Base-by-base conservation (phyloP, 768 basidiomycete species). In the Mycena pura region DNA sequence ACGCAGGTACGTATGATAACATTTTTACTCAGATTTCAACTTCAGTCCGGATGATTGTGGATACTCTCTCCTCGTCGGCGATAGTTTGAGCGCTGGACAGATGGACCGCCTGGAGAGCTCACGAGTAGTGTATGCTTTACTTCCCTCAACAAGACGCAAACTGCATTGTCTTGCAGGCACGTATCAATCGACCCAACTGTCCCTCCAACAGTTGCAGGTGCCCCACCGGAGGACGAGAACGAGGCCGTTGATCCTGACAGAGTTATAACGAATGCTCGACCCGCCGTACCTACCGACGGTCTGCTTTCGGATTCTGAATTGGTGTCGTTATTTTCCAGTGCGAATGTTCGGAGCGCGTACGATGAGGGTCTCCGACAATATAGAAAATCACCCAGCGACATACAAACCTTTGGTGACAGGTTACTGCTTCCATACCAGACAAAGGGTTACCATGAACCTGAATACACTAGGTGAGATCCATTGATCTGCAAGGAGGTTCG, bases 11-110 rank as follows among this genome's bases (percentile, higher is more conserved):
- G 13, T n/a, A 46, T 24, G 38, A 6, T 63, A 17, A 15, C 34
- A 40, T 32, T 31, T 22, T 11, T 46, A 41, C 40, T 7, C 53
- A 96, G 96, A 99, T 74, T 95, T 97, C 77, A 99, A 98, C 73
- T 92, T 93, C 53, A 74, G 86, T 14, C 96, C 96, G 0, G 82
- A 82, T 62, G 95, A 96, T 70, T 80, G 92, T 5, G 86, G 86
- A 0, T 98, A 99, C 73, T 84, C 92, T 14, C 82, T 98, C 28
- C 71, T 95, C 15, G 82, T 87, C 6, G 85, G 87, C 15, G 81
- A 87, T 51, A 70, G 80, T 5, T 72, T 96, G n/a, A 77, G 84
- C 1, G 62, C 77, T 0, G 75, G 74, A 15, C 91, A 95, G 58
- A 72, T 80, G 67, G 75, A 82, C 34, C 69, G 70, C 19, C 77